Percentiles rank a stretch among this genome's conserved stretches.
Conservation (phyloP, 2,329 filamentous ascomycete species). For the Coniochaeta sp. region DNA sequence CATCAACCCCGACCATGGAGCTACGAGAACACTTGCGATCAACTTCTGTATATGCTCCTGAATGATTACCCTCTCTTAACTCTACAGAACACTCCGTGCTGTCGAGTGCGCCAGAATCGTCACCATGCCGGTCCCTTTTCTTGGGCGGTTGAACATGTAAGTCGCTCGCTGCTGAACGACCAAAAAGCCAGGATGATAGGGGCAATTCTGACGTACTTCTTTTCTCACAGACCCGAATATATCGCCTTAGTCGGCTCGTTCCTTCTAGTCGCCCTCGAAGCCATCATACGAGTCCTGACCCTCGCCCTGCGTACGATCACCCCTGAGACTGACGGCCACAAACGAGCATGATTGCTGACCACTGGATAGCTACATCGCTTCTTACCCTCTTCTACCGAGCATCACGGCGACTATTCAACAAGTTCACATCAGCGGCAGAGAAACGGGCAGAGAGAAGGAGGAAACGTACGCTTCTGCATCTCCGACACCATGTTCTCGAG, state of each 20-base stretch:
- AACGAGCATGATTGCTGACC: slow-evolving; percentile 9
- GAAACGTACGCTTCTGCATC: slow-evolving; percentile 41
- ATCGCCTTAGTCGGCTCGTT: slow-evolving; percentile 80
- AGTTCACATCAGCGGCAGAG: slow-evolving; percentile 62
- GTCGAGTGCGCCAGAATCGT: not conserved
- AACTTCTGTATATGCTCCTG: not conserved
- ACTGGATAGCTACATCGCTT: slow-evolving; percentile 60
- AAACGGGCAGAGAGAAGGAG: slow-evolving; percentile 62
- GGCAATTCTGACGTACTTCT: not conserved
- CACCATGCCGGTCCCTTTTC: slow-evolving; percentile 45
- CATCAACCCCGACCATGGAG: not conserved
- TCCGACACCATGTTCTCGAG: not conserved
- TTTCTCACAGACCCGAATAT: slow-evolving; percentile 65
- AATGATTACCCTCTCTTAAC: not conserved
- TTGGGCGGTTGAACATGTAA: slow-evolving; percentile 46
- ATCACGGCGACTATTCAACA: slow-evolving; percentile 77
- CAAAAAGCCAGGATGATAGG: too few relatives aligned
- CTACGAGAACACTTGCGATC: not conserved
- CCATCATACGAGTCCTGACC: slow-evolving; percentile 76
- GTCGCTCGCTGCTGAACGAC: too few relatives aligned
- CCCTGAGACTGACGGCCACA: not conserved
- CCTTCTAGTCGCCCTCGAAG: slow-evolving; percentile 73
- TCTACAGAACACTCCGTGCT: not conserved
- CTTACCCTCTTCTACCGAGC: slow-evolving; percentile 76
- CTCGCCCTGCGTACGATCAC: slow-evolving; percentile 68